A percentile compares a stretch with the other conserved stretches of the same genome.
Evolutionary conservation across 1,139 yeast genomes (phyloP).

Genomic region (Hyphopichia fennica): DNA sequence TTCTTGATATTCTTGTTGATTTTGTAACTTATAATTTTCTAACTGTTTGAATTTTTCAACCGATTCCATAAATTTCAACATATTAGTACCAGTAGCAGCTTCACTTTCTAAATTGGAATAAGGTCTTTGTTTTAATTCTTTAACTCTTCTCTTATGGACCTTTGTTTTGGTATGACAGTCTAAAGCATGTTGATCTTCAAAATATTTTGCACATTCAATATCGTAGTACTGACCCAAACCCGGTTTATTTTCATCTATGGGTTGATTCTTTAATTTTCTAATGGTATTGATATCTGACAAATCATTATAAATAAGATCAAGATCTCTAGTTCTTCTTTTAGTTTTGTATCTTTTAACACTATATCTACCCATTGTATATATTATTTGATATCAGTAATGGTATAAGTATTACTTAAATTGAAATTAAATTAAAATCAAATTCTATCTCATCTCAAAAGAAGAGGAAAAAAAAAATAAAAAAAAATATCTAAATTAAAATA

Average conservation of each 20-base stretch:
- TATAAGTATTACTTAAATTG: not conserved
- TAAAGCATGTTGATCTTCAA: constrained; percentile 73
- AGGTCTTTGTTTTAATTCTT: constrained; percentile 72
- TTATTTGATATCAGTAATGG: not conserved
- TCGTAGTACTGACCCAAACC: constrained; percentile 96
- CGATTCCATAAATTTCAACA: constrained; percentile 61
- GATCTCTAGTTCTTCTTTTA: constrained; percentile 79
- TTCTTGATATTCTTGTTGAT: constrained; percentile 37
- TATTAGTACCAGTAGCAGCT: constrained; percentile 82
- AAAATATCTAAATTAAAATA: not conserved
- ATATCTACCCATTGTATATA: constrained; percentile 73
- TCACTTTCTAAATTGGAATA: constrained; percentile 86
- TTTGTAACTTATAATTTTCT: constrained; percentile 39
- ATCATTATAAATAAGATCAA: constrained; percentile 81
- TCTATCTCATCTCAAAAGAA: not conserved
- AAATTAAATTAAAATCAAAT: constrained; percentile 8
- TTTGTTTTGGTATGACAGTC: constrained; percentile 73
- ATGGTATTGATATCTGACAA: constrained; percentile 64
- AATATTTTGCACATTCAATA: constrained; percentile 90
- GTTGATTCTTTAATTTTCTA: constrained; percentile 68
- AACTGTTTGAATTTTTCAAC: constrained; percentile 55
- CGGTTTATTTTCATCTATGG: constrained; percentile 84
- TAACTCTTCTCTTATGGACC: constrained; percentile 83
- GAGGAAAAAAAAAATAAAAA: not conserved
- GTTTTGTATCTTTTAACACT: constrained; percentile 75